Evolutionary conservation across 257 asterid genomes (phyloP).

Genomic region (Petunia axillaris): DNA sequence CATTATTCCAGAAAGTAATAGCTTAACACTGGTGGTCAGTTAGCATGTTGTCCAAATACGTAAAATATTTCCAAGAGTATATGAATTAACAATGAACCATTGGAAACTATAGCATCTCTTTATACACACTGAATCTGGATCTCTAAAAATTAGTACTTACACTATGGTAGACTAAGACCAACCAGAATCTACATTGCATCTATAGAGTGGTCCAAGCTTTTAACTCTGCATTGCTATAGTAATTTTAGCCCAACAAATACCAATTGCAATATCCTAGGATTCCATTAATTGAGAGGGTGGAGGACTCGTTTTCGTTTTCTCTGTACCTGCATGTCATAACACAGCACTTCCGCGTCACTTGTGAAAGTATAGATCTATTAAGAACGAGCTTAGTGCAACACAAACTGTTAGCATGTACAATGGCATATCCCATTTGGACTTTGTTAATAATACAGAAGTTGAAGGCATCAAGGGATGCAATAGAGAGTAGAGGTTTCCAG

Average conservation of each 20-base stretch:
- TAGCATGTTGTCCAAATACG: neutral
- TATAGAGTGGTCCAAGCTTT: neutral
- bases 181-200: neutral
- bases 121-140: neutral
- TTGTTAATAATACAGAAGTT: neutral
- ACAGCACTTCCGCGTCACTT: neutral
- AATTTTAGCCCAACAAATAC: neutral
- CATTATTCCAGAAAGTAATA: too few species aligned
- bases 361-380: neutral
- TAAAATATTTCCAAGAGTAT: neutral
- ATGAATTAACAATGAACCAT: neutral
- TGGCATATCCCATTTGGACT: neutral
- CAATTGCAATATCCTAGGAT: constrained; percentile 36
- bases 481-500: neutral
- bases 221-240: neutral
- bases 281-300: constrained; percentile 79
- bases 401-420: neutral
- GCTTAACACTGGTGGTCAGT: too few species aligned
- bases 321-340: constrained; percentile 47
- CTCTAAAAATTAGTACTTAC: constrained; percentile 5
- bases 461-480: neutral
- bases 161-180: neutral
- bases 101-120: neutral
- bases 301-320: constrained; percentile 54
- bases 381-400: constrained; percentile 10